phyloP scores from a whole-genome alignment of 768 basidiomycete species.

The Glaciozyma antarctica region DNA sequence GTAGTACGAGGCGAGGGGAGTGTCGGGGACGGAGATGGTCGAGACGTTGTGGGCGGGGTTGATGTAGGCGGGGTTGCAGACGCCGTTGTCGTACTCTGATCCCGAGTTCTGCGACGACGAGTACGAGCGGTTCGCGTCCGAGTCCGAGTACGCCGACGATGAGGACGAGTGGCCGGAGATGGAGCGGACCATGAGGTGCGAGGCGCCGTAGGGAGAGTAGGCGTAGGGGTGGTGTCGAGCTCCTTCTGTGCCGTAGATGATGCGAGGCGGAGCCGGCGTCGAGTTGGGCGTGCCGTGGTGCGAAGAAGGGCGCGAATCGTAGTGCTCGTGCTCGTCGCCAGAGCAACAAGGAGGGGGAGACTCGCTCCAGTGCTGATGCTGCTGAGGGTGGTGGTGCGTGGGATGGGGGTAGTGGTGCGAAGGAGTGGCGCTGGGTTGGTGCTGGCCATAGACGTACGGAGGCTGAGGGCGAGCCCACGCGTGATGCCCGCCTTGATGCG shows the following conservation, averaged over 20 bases:
- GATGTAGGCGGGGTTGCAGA: slow-evolving; percentile 7
- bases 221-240: neutral
- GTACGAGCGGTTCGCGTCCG: neutral
- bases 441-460: neutral
- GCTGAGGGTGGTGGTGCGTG: neutral
- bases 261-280: neutral
- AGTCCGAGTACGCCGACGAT: slow-evolving; percentile 1
- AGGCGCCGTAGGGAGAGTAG: neutral
- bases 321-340: neutral
- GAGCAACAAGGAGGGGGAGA: neutral
- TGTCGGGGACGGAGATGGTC: neutral
- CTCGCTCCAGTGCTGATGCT: neutral
- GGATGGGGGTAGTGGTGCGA: neutral
- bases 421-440: neutral
- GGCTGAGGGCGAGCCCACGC: neutral
- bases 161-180: slow-evolving; percentile 13
- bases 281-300: neutral
- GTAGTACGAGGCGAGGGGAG: neutral
- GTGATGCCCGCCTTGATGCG: neutral
- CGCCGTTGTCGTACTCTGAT: neutral
- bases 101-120: neutral
- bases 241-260: neutral
- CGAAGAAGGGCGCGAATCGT: neutral
- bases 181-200: slow-evolving; percentile 5
- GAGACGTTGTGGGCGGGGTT: too few species aligned